Evolutionary conservation across 768 basidiomycete species (phyloP).

Genomic region (Hericium alpestre): DNA sequence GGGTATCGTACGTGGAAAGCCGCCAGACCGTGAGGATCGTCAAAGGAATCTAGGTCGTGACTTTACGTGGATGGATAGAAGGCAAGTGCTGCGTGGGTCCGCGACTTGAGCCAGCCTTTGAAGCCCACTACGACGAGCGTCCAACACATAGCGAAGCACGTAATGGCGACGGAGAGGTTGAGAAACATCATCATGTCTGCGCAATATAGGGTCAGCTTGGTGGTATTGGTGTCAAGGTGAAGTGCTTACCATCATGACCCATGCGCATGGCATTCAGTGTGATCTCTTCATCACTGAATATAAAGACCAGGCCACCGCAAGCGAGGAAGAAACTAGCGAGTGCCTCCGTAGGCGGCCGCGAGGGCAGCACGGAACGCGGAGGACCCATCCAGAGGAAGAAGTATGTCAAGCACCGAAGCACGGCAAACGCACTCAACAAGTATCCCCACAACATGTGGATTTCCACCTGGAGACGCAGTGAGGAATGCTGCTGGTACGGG

Average conservation of each 20-base stretch:
- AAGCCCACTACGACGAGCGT: slow-evolving; percentile 60
- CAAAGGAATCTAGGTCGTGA: not conserved
- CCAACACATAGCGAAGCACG: slow-evolving; percentile 84
- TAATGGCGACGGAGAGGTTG: slow-evolving; percentile 76
- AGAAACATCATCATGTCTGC: slow-evolving; percentile 85
- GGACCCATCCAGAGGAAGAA: slow-evolving; percentile 90
- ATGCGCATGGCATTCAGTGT: slow-evolving; percentile 86
- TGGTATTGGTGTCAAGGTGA: too few species aligned
- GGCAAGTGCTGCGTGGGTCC: slow-evolving; percentile 19
- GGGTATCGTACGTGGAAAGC: not conserved
- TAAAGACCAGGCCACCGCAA: slow-evolving; percentile 82
- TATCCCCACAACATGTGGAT: slow-evolving; percentile 90
- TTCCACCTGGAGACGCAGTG: slow-evolving; percentile 44
- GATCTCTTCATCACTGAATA: slow-evolving; percentile 83
- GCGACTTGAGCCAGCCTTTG: slow-evolving; percentile 69
- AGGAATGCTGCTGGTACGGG: not conserved
- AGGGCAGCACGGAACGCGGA: slow-evolving; percentile 75
- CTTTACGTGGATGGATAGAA: slow-evolving; percentile 28
- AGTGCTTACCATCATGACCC: slow-evolving; percentile 50
- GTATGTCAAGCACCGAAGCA: slow-evolving; percentile 81
- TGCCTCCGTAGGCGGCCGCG: slow-evolving; percentile 88
- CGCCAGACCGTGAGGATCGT: not conserved
- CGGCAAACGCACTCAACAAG: slow-evolving; percentile 66
- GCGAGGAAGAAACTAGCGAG: slow-evolving; percentile 80
- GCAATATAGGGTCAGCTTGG: too few species aligned